Evolutionary conservation across 345 rosid genomes (phyloP).

Genomic region (Eucalyptus polybractea): DNA sequence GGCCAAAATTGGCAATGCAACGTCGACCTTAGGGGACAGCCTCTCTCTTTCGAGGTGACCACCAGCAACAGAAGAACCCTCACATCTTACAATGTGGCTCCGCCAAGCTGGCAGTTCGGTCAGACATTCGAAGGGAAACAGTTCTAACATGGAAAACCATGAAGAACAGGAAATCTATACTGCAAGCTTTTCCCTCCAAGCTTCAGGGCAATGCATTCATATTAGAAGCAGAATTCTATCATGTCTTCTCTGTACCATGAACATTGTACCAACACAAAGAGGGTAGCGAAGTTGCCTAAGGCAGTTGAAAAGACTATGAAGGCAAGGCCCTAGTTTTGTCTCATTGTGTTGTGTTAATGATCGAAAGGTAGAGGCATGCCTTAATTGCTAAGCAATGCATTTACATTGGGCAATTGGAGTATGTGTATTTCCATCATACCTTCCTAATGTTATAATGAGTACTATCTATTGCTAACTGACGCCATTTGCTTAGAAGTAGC

Average conservation of each 20-base stretch:
- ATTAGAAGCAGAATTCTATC: neutral
- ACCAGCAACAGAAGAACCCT: slow-evolving; percentile 45
- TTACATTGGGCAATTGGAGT: neutral
- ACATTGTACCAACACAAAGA: neutral
- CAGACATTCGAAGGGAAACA: slow-evolving; percentile 83
- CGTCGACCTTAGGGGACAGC: slow-evolving; percentile 65
- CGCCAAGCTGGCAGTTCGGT: slow-evolving; percentile 70
- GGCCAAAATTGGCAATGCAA: slow-evolving; percentile 82
- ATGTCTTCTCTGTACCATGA: neutral
- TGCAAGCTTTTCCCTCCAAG: neutral
- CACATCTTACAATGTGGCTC: slow-evolving; percentile 76
- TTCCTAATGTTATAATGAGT: neutral
- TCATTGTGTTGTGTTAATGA: neutral
- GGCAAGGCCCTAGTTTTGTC: neutral
- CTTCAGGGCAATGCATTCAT: neutral
- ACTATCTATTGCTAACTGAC: neutral
- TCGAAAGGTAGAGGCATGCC: neutral
- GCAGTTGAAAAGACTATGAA: too few relatives aligned
- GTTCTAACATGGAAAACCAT: slow-evolving; percentile 8
- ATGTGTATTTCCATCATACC: neutral
- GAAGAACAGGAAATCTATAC: neutral
- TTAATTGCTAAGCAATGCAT: neutral
- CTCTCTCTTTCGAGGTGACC: slow-evolving; percentile 80
- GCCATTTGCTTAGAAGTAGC: neutral
- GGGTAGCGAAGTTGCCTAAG: neutral